Conservation (phyloP, 139 green algal genomes). For the Dunaliella sp. region DNA sequence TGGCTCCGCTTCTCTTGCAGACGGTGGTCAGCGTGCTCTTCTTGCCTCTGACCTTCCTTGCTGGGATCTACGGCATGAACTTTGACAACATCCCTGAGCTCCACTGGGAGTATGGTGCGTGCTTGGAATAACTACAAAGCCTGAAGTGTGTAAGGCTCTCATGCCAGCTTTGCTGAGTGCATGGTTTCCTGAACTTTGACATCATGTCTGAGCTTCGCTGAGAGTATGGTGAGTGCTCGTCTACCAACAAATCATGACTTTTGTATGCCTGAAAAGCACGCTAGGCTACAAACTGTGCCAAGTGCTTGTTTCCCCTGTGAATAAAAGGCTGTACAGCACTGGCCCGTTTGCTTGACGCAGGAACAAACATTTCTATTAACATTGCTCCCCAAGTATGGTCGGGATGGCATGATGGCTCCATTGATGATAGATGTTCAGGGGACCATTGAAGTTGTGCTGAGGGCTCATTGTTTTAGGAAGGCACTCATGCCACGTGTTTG, state of each 20-base stretch:
- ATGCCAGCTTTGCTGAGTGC: not conserved
- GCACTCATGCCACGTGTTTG: not conserved
- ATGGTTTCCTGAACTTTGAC: not conserved
- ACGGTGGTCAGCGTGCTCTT: slow-evolving; percentile 13
- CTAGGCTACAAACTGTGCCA: too few relatives aligned
- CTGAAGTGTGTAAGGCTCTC: not conserved
- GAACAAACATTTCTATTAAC: too few relatives aligned
- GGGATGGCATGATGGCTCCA: not conserved
- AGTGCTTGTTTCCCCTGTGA: too few relatives aligned
- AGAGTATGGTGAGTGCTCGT: not conserved
- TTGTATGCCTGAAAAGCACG: not conserved
- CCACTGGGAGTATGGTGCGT: slow-evolving; percentile 22
- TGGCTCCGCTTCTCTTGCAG: not conserved
- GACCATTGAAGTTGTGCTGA: not conserved
- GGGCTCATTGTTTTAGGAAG: not conserved
- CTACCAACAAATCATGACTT: too few relatives aligned
- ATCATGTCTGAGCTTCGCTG: not conserved
- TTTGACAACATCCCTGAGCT: slow-evolving; percentile 53
- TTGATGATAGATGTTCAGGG: not conserved
- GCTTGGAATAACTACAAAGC: not conserved
- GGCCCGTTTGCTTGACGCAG: too few relatives aligned
- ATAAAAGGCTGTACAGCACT: too few relatives aligned
- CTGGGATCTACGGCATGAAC: slow-evolving; percentile 46
- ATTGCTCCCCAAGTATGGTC: not conserved
- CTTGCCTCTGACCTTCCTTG: slow-evolving; percentile 36